Evolutionary conservation across 1,284 basidiomycete species (phyloP), one percentile per base, ranked within the genome.

Genomic region (Entoloma clypeatum): DNA sequence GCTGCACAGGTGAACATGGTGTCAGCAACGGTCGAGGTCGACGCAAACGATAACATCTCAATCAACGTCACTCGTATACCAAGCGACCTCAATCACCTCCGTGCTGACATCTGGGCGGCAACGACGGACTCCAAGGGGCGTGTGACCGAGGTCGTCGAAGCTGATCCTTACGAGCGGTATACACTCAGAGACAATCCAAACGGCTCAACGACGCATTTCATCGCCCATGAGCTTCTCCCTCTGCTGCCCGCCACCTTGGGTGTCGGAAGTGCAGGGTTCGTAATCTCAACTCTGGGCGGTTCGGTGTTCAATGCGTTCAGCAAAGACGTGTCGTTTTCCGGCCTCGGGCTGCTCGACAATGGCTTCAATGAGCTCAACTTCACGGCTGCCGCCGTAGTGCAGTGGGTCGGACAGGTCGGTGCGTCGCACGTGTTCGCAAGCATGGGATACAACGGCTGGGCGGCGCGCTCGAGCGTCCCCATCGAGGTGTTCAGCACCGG

Each of bases 1-100:
- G 27, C 48, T 11, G 47, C 51, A 1, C 48, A 52, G 26, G 41
- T 52, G 28, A 52, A 50, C 40, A 41, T 52, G 44, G 51, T 48
- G 5, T 43, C 39, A n/a, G 46, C 46, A 6, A 48, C 43, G 7
- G 35, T 52, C 10, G 31, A 38, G 17, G 35, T 39, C 5, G 31
- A 44, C 22, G 31, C 13, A 8, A 13, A 22, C 19, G 23, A 25
- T 9, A 31, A 25, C n/a, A 38, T 47, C n/a, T 38, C 40, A n/a
- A 21, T 52, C 17, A 43, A 43, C 18, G 2, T 46, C 7, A 41
- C 43, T n/a, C 43, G 36, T 23, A 38, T 41, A 17, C 48, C 48
- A 3, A 42, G 45, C 24, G 44, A 46, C 24, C 38, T 52, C 26
- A 46, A 38, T 18, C 39, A 47, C 27, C 16, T 47, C 8, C 17